Evolutionary conservation across 331 rosid genomes (phyloP).

Genomic region (Pyrus hybrid): DNA sequence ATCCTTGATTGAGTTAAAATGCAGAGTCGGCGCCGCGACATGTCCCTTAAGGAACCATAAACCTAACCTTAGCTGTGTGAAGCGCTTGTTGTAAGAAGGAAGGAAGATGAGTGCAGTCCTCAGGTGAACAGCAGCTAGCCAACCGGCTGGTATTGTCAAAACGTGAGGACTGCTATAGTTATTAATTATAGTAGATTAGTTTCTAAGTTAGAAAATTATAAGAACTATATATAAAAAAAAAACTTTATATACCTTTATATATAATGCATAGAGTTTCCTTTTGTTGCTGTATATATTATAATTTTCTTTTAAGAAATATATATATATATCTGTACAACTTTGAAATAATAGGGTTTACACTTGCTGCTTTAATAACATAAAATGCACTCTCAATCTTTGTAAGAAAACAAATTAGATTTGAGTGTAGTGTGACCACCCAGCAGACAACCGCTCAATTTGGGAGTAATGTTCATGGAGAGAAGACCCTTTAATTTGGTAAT

Average conservation of each 20-base stretch:
- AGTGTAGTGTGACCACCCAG: constrained; percentile 28
- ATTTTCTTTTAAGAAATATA: neutral
- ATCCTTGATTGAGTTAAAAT: no score
- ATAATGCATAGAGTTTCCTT: neutral
- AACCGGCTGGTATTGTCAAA: neutral
- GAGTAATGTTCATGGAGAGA: neutral
- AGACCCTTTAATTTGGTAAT: neutral
- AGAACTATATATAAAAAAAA: no score
- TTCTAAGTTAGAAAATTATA: neutral
- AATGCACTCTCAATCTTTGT: neutral
- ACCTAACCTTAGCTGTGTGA: neutral
- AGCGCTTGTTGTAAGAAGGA: neutral
- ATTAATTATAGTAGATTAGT: neutral
- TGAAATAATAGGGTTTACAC: neutral
- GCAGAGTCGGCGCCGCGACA: neutral
- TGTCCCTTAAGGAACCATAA: neutral
- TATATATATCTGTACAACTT: neutral
- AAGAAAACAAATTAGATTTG: neutral
- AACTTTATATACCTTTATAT: neutral
- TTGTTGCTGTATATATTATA: neutral
- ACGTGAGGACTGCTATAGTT: neutral
- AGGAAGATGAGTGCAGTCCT: neutral
- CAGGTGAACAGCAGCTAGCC: neutral
- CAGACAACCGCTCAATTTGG: constrained; percentile 30
- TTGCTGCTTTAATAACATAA: neutral